These are phyloP conservation scores for Ganoderma meredithae DNA, from an alignment of 1,284 basidiomycete species.

Conservation along the genomic window DNA sequence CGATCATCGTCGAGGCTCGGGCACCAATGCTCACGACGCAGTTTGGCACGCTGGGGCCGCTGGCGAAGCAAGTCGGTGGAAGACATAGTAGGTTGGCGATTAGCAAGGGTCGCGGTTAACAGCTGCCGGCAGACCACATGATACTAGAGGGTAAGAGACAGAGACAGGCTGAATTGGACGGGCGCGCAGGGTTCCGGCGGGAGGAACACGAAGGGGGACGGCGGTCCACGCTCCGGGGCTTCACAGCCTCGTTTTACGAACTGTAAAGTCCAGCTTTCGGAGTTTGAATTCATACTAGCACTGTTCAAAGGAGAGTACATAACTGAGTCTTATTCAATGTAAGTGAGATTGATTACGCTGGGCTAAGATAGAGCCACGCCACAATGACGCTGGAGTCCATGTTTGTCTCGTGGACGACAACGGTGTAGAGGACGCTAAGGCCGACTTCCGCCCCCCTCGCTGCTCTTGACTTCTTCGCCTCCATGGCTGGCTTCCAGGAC, in stretches of 20 bases:
- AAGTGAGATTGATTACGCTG: not conserved
- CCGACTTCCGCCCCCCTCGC: slow-evolving; percentile 18
- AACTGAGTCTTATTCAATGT: not conserved
- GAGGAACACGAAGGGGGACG: not conserved
- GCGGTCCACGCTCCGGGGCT: not conserved
- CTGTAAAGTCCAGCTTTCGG: slow-evolving; percentile 12
- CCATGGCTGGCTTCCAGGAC: slow-evolving; percentile 36
- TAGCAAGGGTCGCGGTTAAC: not conserved
- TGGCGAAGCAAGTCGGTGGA: slow-evolving; percentile 12
- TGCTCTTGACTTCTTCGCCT: slow-evolving; percentile 16
- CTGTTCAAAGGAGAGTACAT: not conserved
- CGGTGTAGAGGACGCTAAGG: slow-evolving; percentile 25
- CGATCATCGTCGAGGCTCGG: not conserved
- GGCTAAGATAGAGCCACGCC: slow-evolving; percentile 14
- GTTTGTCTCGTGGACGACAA: slow-evolving; percentile 27
- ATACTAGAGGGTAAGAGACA: not conserved
- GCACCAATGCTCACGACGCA: not conserved
- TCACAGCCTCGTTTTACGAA: not conserved
- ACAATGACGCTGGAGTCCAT: slow-evolving; percentile 30
- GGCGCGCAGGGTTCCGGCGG: not conserved
- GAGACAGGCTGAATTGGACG: slow-evolving; percentile 1
- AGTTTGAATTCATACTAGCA: slow-evolving; percentile 10
- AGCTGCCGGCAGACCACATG: not conserved
- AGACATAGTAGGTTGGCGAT: too few species aligned
- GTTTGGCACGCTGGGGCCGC: slow-evolving; percentile 7